These are phyloP conservation scores for Geotrichum ghanense DNA, from an alignment of 805 yeast genomes.

Conservation along the genomic window DNA sequence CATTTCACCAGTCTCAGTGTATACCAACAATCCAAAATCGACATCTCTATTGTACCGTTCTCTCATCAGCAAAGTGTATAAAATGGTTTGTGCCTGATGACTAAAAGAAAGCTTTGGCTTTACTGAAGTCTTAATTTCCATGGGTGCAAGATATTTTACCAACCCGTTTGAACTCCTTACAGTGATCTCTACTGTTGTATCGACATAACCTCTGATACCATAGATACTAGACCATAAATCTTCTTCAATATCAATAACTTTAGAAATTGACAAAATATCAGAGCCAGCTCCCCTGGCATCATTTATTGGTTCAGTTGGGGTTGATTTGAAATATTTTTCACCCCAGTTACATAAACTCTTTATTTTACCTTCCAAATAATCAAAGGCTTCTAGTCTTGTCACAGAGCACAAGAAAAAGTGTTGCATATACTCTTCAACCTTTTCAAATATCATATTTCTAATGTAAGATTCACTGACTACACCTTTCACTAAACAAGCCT, in stretches of 20 bases:
- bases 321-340: slow-evolving; percentile 15
- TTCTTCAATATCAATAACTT: slow-evolving; percentile 77
- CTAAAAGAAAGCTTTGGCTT: slow-evolving; percentile 37
- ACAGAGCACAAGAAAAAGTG: slow-evolving; percentile 35
- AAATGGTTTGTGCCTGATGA: slow-evolving; percentile 78
- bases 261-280: slow-evolving; percentile 41
- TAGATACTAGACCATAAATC: slow-evolving; percentile 83
- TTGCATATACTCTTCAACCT: slow-evolving; percentile 21
- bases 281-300: slow-evolving; percentile 19
- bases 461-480: too few species aligned
- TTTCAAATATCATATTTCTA: slow-evolving; percentile 27
- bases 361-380: slow-evolving; percentile 43
- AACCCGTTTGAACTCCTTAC: slow-evolving; percentile 22
- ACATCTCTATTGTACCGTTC: slow-evolving; percentile 71
- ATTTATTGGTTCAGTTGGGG: slow-evolving; percentile 6
- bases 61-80: slow-evolving; percentile 66
- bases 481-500: slow-evolving; percentile 35
- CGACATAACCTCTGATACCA: slow-evolving; percentile 86
- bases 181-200: slow-evolving; percentile 66
- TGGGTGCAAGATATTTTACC: slow-evolving; percentile 54
- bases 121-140: slow-evolving; percentile 92
- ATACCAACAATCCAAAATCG: slow-evolving; percentile 55
- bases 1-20: slow-evolving; percentile 50
- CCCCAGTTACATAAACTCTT: slow-evolving; percentile 23
- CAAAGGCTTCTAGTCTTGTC: slow-evolving; percentile 39